phyloP scores from a whole-genome alignment of 495 filamentous ascomycete genomes.

The Penicillium maclennaniae region DNA sequence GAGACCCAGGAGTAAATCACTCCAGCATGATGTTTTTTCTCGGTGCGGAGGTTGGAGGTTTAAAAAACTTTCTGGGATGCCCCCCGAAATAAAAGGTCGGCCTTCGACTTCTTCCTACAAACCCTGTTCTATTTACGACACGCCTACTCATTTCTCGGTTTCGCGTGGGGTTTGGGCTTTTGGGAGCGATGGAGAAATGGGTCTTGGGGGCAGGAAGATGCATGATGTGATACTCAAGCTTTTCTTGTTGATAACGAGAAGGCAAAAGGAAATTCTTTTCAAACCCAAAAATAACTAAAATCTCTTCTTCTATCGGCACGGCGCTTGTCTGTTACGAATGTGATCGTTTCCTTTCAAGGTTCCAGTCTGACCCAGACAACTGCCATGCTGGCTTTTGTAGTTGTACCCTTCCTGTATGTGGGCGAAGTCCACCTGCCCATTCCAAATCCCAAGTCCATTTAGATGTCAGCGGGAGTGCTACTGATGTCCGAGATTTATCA shows the following conservation, averaged over 20 bases:
- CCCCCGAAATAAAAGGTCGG: conserved; percentile 26
- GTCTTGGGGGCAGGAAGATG: conserved; percentile 25
- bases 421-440: neutral
- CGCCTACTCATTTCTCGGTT: conserved; percentile 11
- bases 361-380: neutral
- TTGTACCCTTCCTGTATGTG: neutral
- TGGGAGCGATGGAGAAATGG: conserved; percentile 22
- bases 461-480: too few species aligned
- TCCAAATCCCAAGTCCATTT: neutral
- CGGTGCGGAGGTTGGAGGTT: conserved; percentile 40
- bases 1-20: conserved; percentile 64
- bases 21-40: conserved; percentile 34
- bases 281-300: conserved; percentile 19
- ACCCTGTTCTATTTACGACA: conserved; percentile 20
- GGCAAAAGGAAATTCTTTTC: conserved; percentile 33
- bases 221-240: conserved; percentile 36
- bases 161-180: conserved; percentile 19
- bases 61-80: conserved; percentile 23
- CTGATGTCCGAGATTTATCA: too few species aligned
- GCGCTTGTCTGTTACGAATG: conserved; percentile 21
- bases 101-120: conserved; percentile 25
- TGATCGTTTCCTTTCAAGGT: conserved; percentile 13
- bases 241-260: conserved; percentile 35
- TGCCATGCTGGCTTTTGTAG: neutral
- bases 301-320: conserved; percentile 7